Base-by-base conservation (phyloP, 2,329 filamentous ascomycete genomes). In the Ophidiomyces ophidiicola region DNA sequence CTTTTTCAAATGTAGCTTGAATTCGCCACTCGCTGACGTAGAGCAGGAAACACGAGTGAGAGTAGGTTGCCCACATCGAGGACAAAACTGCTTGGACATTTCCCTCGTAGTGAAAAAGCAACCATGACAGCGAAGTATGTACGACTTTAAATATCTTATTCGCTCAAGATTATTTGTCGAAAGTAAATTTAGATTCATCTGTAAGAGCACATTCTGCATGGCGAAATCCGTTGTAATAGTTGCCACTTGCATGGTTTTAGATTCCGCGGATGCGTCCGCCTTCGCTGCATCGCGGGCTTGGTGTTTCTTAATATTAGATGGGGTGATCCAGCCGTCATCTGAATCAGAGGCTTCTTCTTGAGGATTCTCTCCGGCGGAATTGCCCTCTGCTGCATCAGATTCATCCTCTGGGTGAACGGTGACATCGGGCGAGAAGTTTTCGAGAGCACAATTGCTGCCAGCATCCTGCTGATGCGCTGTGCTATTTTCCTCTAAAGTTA, bases 181-280 rank as follows among this genome's bases (percentile, higher is more conserved):
- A 43, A 94, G 72, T 7, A 94, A 75, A 56, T 90, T 84, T 34
- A 98, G 74, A 64, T 94, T 94, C 68, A 96, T 92, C 50, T 92
- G 84, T 3, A 98, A 72, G 1, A 90, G 74, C 5, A 96, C 86
- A 58, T 96, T 96, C 65, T 96, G 88, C 84, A 98, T 93, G 40
- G 90, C 88, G 62, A 83, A 96, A 67, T 98, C 90, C 41, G 82
- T 86, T 1, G 90, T 96, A 55, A 96, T 80, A 31, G 88, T 78
- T n/a, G 86, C 88, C 11, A 83, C 84, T 60, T 92, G 80, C 50
- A 94, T 80, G 8, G 74, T 76, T 45, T 74, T 73, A 24, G 74
- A 69, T 39, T 74, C 68, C 1, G 70, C 58, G 34, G 69, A 62
- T 28, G 69, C 62, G 14, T 66, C 59, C 1, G 67, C 59, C 4